Evolutionary conservation across 352 stramenopile species (phyloP).

Genomic region (Phytopythium ostracodes): DNA sequence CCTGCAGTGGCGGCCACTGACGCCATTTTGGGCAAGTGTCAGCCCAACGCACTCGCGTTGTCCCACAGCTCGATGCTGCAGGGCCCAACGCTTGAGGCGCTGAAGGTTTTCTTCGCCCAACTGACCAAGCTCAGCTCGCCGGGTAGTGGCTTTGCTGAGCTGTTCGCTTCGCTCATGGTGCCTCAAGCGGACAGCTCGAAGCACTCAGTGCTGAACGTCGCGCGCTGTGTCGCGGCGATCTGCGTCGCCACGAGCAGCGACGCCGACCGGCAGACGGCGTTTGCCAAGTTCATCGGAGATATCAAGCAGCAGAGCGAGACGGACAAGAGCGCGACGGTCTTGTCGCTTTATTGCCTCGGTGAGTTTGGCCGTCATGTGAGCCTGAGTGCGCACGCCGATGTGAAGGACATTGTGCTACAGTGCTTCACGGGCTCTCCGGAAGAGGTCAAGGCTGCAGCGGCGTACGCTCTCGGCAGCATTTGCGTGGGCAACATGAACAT

Average conservation of each 20-base stretch:
- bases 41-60: slow-evolving; percentile 84
- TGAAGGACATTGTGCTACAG: slow-evolving; percentile 88
- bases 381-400: slow-evolving; percentile 76
- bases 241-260: slow-evolving; percentile 50
- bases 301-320: slow-evolving; percentile 60
- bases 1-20: slow-evolving; percentile 51
- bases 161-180: slow-evolving; percentile 84
- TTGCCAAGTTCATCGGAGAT: slow-evolving; percentile 67
- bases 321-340: slow-evolving; percentile 48
- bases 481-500: slow-evolving; percentile 92
- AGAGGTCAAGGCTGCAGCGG: slow-evolving; percentile 95
- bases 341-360: slow-evolving; percentile 93
- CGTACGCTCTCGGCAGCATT: slow-evolving; percentile 95
- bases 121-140: slow-evolving; percentile 50
- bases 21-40: slow-evolving; percentile 55
- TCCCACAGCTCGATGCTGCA: slow-evolving; percentile 93
- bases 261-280: slow-evolving; percentile 60
- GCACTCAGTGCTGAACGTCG: slow-evolving; percentile 93
- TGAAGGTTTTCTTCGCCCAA: slow-evolving; percentile 62
- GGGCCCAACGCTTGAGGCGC: slow-evolving; percentile 53
- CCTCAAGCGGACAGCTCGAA: slow-evolving; percentile 67
- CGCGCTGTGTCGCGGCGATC: slow-evolving; percentile 89
- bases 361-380: slow-evolving; percentile 94
- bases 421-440: slow-evolving; percentile 88
- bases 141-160: slow-evolving; percentile 75